These are phyloP conservation scores for Backusella macrospora DNA, from an alignment of 192 early-diverging fungal species.

Conservation along the genomic window DNA sequence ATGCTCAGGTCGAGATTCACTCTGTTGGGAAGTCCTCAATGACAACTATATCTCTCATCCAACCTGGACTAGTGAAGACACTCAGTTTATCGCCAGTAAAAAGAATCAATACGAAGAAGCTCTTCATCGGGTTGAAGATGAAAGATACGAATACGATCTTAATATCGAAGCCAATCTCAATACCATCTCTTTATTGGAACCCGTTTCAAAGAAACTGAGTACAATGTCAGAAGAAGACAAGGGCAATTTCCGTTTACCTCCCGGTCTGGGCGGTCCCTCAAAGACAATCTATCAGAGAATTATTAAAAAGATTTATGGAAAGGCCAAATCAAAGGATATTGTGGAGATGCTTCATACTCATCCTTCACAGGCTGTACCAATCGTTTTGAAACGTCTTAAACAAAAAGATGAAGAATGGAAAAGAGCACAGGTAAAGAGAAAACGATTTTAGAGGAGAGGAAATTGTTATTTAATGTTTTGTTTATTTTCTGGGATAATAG, in stretches of 20 bases:
- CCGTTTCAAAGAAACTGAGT: conserved; percentile 79
- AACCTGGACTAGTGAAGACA: conserved; percentile 85
- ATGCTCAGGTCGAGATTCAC: conserved; percentile 89
- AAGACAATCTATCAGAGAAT: conserved; percentile 87
- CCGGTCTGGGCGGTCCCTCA: conserved; percentile 80
- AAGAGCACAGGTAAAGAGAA: conserved; percentile 61
- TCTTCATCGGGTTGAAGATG: conserved; percentile 93
- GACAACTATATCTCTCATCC: conserved; percentile 94
- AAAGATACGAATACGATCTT: conserved; percentile 92
- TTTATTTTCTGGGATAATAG: conserved; percentile 44
- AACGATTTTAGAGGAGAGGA: too few relatives aligned
- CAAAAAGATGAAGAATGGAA: conserved; percentile 99
- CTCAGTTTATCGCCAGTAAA: conserved; percentile 84
- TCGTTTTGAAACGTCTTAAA: conserved; percentile 93
- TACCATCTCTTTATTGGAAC: conserved; percentile 86
- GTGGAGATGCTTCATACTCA: conserved; percentile 89
- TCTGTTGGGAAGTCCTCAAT: conserved; percentile 92
- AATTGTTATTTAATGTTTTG: neutral
- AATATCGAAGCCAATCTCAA: conserved; percentile 94
- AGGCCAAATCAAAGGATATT: conserved; percentile 79
- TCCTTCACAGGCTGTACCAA: conserved; percentile 86
- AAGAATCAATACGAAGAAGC: conserved; percentile 92
- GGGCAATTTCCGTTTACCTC: conserved; percentile 66
- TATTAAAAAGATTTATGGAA: conserved; percentile 93
- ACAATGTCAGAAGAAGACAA: conserved; percentile 81